phyloP scores from a whole-genome alignment of 2,329 filamentous ascomycete genomes.

The Talaromyces sp. region DNA sequence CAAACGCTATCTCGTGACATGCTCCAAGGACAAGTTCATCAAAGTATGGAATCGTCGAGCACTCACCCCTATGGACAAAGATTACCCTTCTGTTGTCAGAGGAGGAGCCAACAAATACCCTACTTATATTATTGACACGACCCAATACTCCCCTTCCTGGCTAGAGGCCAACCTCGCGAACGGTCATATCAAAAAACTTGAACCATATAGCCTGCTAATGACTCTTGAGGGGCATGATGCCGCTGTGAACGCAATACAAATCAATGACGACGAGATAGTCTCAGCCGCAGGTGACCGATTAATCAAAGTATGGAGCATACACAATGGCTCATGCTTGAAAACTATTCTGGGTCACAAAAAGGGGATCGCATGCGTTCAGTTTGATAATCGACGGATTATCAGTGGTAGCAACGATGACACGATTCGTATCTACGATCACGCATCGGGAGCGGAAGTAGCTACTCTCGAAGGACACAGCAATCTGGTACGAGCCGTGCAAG shows the following conservation, averaged over 20 bases:
- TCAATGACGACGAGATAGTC: constrained; percentile 79
- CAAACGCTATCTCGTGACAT: constrained; percentile 85
- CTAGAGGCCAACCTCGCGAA: constrained; percentile 45
- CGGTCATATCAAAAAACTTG: constrained; percentile 43
- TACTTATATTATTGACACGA: constrained; percentile 54
- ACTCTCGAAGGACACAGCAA: constrained; percentile 77
- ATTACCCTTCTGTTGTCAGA: constrained; percentile 45
- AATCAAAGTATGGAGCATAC: constrained; percentile 94
- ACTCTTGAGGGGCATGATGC: constrained; percentile 79
- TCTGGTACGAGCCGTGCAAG: constrained; percentile 90
- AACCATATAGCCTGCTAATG: constrained; percentile 73
- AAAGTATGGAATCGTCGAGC: constrained; percentile 86
- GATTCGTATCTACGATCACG: constrained; percentile 88
- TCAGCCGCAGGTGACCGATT: constrained; percentile 91
- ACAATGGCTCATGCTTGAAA: constrained; percentile 68
- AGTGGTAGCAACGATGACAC: constrained; percentile 96
- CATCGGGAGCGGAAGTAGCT: constrained; percentile 82
- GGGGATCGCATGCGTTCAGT: constrained; percentile 96
- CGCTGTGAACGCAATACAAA: constrained; percentile 94
- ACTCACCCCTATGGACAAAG: constrained; percentile 50
- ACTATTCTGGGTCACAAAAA: constrained; percentile 87
- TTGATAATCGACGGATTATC: constrained; percentile 87
- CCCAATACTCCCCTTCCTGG: constrained; percentile 37
- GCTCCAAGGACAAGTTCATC: constrained; percentile 95
- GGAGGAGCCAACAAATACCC: constrained; percentile 48